Percentiles rank a stretch among this genome's conserved stretches.
Conservation (phyloP, 2,329 filamentous ascomycete genomes). For the Sclerotinia glacialis region DNA sequence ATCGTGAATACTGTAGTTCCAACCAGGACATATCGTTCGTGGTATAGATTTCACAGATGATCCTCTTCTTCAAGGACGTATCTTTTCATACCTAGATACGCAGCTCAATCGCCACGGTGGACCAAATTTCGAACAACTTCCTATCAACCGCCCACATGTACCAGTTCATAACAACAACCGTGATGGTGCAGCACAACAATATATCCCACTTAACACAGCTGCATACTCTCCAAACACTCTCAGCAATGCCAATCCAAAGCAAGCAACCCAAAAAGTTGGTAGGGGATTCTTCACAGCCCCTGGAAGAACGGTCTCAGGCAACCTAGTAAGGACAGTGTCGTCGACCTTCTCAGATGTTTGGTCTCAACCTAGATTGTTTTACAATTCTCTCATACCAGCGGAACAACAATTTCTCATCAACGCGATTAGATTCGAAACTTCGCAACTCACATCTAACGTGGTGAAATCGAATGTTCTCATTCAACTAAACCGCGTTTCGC, state of each 20-base stretch:
- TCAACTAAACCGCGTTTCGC: slow-evolving; percentile 66
- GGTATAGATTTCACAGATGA: slow-evolving; percentile 67
- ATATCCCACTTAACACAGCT: slow-evolving; percentile 64
- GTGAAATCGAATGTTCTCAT: slow-evolving; percentile 64
- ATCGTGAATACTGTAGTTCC: background rate
- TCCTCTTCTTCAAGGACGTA: slow-evolving; percentile 63
- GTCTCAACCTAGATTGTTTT: slow-evolving; percentile 71
- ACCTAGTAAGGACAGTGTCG: slow-evolving; percentile 56
- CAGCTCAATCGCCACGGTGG: slow-evolving; percentile 54
- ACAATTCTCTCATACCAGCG: slow-evolving; percentile 63
- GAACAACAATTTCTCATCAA: slow-evolving; percentile 73
- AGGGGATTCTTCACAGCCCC: slow-evolving; percentile 70
- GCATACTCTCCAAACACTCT: slow-evolving; percentile 67
- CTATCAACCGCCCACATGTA: slow-evolving; percentile 41
- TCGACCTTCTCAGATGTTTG: slow-evolving; percentile 68
- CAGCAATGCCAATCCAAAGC: slow-evolving; percentile 60
- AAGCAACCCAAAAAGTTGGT: slow-evolving; percentile 62
- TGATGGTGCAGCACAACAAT: slow-evolving; percentile 67
- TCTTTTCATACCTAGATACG: slow-evolving; percentile 68
- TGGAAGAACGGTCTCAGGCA: slow-evolving; percentile 50
- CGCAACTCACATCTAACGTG: slow-evolving; percentile 53
- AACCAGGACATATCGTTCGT: slow-evolving; percentile 59
- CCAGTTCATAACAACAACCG: slow-evolving; percentile 59
- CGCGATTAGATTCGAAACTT: slow-evolving; percentile 68
- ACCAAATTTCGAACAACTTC: slow-evolving; percentile 56